phyloP scores from a whole-genome alignment of 73 alveolate genomes.

The Tetrahymena elliotti region DNA sequence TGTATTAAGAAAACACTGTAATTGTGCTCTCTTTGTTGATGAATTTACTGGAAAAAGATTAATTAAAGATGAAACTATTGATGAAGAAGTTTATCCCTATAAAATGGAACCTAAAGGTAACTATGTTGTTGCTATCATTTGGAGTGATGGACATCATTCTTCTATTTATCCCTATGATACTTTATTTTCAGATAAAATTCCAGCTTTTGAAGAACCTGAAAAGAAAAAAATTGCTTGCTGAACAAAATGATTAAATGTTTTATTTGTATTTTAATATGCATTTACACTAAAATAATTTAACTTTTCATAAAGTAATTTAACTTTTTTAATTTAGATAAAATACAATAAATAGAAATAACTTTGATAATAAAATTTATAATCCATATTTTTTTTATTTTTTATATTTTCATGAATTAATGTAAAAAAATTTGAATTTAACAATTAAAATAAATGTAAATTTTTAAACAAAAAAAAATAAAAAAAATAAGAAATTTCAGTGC shows the following conservation, averaged over 20 bases:
- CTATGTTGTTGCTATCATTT: constrained; percentile 80
- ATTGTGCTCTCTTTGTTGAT: constrained; percentile 80
- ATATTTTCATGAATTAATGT: too few relatives aligned
- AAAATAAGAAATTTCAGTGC: too few relatives aligned
- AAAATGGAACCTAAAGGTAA: constrained; percentile 76
- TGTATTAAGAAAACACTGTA: constrained; percentile 60
- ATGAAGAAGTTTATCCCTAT: constrained; percentile 72
- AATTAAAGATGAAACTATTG: constrained; percentile 43
- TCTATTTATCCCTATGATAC: constrained; percentile 69
- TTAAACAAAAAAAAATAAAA: too few relatives aligned
- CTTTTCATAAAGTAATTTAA: too few relatives aligned
- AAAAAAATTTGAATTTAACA: too few relatives aligned
- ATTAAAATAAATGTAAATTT: too few relatives aligned
- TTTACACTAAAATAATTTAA: too few relatives aligned
- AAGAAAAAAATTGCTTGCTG: not conserved
- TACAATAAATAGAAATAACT: too few relatives aligned
- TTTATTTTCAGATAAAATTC: constrained; percentile 18
- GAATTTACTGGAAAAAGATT: constrained; percentile 64
- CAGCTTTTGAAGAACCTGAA: not conserved
- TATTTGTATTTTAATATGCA: too few relatives aligned
- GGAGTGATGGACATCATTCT: constrained; percentile 87
- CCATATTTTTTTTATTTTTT: too few relatives aligned
- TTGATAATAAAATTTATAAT: too few relatives aligned
- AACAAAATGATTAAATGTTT: not conserved
- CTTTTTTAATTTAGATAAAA: too few relatives aligned